Conservation (phyloP, 2,329 filamentous ascomycete genomes). For the Aspergillus pseudoterreus region DNA sequence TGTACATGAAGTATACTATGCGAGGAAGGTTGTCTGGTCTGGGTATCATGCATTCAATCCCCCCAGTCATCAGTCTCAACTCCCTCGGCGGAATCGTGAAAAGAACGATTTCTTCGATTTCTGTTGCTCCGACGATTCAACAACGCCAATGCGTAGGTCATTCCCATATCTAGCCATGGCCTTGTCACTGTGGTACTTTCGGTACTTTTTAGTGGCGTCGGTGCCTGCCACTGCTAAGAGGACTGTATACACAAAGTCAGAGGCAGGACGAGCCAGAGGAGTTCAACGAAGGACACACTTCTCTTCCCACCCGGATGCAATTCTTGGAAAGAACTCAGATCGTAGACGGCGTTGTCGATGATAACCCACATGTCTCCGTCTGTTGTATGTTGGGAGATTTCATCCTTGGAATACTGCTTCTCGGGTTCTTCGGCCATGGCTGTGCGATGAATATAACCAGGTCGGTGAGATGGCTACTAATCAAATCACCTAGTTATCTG, state of each 20-base stretch:
- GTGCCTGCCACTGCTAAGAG: slow-evolving; percentile 8
- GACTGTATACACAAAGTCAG: slow-evolving; percentile 3
- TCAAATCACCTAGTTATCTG: no score
- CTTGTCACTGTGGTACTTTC: slow-evolving; percentile 12
- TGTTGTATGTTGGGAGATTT: slow-evolving; percentile 17
- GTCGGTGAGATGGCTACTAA: no score
- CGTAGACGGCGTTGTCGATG: slow-evolving; percentile 21
- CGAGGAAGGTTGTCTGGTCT: no score
- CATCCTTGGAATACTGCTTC: neutral
- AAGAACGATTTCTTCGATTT: slow-evolving; percentile 2
- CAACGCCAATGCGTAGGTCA: neutral
- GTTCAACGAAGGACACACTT: slow-evolving; percentile 4
- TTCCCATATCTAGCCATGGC: slow-evolving; percentile 7
- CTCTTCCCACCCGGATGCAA: slow-evolving; percentile 23
- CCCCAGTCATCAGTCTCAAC: neutral
- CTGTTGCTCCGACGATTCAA: neutral
- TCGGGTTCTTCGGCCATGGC: neutral
- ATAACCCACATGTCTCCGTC: slow-evolving; percentile 20
- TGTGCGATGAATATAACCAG: no score
- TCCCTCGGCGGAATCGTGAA: neutral
- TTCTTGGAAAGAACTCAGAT: slow-evolving; percentile 20
- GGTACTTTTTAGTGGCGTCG: slow-evolving; percentile 16
- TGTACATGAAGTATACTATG: no score
- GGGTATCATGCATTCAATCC: no score
- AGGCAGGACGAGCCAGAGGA: neutral